Percentiles rank a stretch among this genome's conserved stretches.
phyloP scores from a whole-genome alignment of 148 eudicot genomes.

The Rhododendron vialii region DNA sequence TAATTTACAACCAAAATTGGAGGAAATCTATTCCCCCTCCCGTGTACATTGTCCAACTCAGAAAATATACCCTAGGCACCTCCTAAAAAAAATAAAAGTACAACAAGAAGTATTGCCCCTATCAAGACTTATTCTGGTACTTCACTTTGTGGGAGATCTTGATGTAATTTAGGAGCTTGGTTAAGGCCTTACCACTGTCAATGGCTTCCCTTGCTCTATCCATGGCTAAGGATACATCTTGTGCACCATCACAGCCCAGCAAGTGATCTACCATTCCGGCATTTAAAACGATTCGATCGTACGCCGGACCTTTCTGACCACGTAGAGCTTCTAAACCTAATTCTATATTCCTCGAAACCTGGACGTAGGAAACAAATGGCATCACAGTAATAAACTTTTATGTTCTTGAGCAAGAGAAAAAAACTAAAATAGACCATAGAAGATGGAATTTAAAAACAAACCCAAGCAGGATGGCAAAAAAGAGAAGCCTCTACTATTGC shows the following conservation, averaged over 20 bases:
- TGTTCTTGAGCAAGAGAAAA: background rate
- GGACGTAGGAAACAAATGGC: slow-evolving; percentile 11
- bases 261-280: slow-evolving; percentile 92
- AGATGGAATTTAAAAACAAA: background rate
- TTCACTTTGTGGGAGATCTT: slow-evolving; percentile 60
- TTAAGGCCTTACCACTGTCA: slow-evolving; percentile 87
- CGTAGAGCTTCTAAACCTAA: slow-evolving; percentile 82
- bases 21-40: background rate
- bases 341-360: slow-evolving; percentile 85
- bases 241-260: slow-evolving; percentile 84
- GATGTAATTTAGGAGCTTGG: slow-evolving; percentile 65
- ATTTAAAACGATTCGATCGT: slow-evolving; percentile 80
- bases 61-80: background rate
- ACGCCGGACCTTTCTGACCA: slow-evolving; percentile 92
- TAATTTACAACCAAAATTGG: background rate
- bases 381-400: background rate
- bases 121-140: background rate
- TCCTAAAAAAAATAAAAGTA: background rate
- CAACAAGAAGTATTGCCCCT: background rate
- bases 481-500: background rate
- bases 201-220: slow-evolving; percentile 91
- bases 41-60: background rate
- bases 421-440: background rate
- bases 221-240: slow-evolving; percentile 62
- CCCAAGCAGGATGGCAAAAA: background rate